Evolutionary conservation across 306 rosid species (phyloP).

Genomic region (Vigna reflexopilosa): DNA sequence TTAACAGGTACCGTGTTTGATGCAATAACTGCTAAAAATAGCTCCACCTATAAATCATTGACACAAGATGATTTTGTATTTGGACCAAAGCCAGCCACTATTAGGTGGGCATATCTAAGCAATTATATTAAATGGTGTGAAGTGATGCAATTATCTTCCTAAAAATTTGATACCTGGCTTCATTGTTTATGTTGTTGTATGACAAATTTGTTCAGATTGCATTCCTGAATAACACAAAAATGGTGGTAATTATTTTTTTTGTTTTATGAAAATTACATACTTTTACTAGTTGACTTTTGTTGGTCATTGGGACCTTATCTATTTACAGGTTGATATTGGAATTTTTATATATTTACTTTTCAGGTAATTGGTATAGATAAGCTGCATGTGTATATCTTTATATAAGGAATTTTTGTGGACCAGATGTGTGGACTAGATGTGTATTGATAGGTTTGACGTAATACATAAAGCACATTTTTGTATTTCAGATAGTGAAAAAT

Average conservation of each 20-base stretch:
- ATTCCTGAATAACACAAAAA: conserved; percentile 19
- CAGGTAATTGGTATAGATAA: conserved; percentile 7
- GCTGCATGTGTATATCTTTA: conserved; percentile 2
- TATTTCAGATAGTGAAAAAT: conserved; percentile 75
- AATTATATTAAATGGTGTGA: conserved; percentile 17
- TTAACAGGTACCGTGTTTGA: conserved; percentile 63
- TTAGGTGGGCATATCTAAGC: conserved; percentile 69
- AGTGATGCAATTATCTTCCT: conserved; percentile 1
- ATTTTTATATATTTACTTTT: conserved; percentile 18
- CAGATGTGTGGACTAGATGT: conserved; percentile 78
- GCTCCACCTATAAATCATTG: conserved; percentile 50
- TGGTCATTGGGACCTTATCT: not conserved
- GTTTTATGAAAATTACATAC: conserved; percentile 12
- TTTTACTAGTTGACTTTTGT: conserved; percentile 25
- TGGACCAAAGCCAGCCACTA: conserved; percentile 85
- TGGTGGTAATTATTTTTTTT: not conserved
- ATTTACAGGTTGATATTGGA: conserved; percentile 8
- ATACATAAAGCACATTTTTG: conserved; percentile 69
- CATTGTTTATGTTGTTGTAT: conserved; percentile 28
- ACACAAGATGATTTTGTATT: conserved; percentile 64
- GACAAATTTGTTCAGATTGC: conserved; percentile 20
- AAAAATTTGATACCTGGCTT: conserved; percentile 9
- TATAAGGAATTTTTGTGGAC: conserved; percentile 55
- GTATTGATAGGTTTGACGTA: conserved; percentile 57
- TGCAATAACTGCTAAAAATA: conserved; percentile 56